A percentile compares a stretch with the other conserved stretches of the same genome.
phyloP scores from a whole-genome alignment of 73 alveolate genomes.

The Paramecium primaurelia region DNA sequence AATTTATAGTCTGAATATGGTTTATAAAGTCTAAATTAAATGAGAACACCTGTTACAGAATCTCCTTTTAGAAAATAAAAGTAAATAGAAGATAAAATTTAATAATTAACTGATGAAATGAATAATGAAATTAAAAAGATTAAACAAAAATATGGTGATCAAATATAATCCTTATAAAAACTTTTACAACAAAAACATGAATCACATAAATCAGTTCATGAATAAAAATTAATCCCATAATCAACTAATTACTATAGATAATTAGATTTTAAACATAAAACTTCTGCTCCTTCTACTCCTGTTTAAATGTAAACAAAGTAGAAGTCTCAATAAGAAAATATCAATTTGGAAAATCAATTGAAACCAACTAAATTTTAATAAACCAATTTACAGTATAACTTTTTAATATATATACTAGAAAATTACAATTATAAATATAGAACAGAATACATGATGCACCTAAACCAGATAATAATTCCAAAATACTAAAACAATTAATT shows the following conservation, averaged over 20 bases:
- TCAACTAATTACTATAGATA: not conserved
- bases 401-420: not conserved
- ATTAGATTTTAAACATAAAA: not conserved
- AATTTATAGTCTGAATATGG: constrained; percentile 29
- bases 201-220: not conserved
- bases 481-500: constrained; percentile 23
- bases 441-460: constrained; percentile 5
- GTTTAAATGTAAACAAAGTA: not conserved
- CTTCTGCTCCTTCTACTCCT: constrained; percentile 42
- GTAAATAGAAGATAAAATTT: constrained; percentile 17
- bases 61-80: constrained; percentile 14
- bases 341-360: constrained; percentile 37
- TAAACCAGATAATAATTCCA: not conserved
- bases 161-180: not conserved
- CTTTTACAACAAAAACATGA: not conserved
- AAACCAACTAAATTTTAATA: not conserved
- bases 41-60: not conserved
- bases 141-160: not conserved
- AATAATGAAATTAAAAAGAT: not conserved
- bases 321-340: not conserved
- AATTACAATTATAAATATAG: constrained; percentile 23
- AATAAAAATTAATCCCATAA: not conserved
- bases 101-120: not conserved
- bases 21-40: not conserved
- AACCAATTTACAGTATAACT: constrained; percentile 6